phyloP scores from a whole-genome alignment of 2,329 filamentous ascomycete genomes.

The Chalaropsis thielavioides region DNA sequence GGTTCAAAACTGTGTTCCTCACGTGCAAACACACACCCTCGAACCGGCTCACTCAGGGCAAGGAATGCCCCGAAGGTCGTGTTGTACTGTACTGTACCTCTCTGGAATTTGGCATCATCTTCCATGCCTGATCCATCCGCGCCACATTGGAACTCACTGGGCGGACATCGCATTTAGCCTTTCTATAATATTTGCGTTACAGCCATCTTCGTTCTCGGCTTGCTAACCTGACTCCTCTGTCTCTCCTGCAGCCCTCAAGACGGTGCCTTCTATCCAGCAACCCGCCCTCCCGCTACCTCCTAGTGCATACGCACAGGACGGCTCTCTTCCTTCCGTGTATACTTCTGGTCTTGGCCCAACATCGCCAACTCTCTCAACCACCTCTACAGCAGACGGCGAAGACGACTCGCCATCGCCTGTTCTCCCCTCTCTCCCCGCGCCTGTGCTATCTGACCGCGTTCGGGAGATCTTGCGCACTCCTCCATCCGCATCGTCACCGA shows the following conservation, averaged over 20 bases:
- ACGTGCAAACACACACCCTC: neutral
- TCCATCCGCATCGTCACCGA: conserved; percentile 22
- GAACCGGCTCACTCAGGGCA: neutral
- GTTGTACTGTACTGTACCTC: too few species aligned
- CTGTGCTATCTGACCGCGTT: conserved; percentile 42
- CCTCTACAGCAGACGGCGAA: conserved; percentile 46
- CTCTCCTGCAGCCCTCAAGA: conserved; percentile 23
- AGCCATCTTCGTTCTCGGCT: neutral
- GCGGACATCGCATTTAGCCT: too few species aligned
- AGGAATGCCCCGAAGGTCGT: neutral
- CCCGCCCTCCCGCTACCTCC: conserved; percentile 37
- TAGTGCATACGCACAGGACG: conserved; percentile 49
- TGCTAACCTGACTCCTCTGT: conserved; percentile 7
- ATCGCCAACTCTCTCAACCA: conserved; percentile 47
- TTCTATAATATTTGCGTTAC: too few species aligned
- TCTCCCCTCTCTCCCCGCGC: conserved; percentile 43
- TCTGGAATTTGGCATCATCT: neutral
- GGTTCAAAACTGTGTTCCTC: conserved; percentile 21
- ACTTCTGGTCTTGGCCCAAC: conserved; percentile 22
- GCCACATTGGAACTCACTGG: neutral
- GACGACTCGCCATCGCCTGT: conserved; percentile 34
- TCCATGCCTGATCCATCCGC: neutral
- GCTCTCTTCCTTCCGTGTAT: conserved; percentile 27
- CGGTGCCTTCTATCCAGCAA: conserved; percentile 40
- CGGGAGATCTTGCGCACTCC: conserved; percentile 43